Percentiles rank a stretch among this genome's conserved stretches.
These are phyloP conservation scores for Dactylella cylindrospora DNA, from an alignment of 2,329 filamentous ascomycete species.

Conservation along the genomic window DNA sequence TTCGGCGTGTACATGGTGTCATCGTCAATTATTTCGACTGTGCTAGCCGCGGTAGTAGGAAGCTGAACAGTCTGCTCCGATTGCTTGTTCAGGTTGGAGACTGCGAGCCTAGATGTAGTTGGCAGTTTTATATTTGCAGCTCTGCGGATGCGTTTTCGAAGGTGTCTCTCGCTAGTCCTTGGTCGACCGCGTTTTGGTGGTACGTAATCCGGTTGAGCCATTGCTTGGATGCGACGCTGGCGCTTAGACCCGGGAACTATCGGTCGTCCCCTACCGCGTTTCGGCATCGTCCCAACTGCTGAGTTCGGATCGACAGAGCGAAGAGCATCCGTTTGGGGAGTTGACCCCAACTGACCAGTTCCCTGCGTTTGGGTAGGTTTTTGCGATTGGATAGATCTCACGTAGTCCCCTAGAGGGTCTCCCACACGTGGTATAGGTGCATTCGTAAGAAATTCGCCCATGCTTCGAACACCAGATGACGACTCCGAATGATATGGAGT, in stretches of 20 bases:
- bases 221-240: constrained; percentile 32
- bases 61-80: neutral
- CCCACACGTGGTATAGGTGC: neutral
- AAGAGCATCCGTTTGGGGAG: neutral
- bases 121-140: neutral
- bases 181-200: constrained; percentile 37
- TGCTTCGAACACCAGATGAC: neutral
- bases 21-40: constrained; percentile 3
- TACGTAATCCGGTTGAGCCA: constrained; percentile 38
- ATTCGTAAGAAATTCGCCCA: constrained; percentile 1
- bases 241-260: constrained; percentile 41
- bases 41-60: neutral
- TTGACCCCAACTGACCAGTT: neutral
- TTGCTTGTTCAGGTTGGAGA: neutral
- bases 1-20: constrained; percentile 27
- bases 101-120: neutral
- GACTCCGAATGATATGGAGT: constrained; percentile 1
- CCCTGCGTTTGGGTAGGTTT: neutral
- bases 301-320: neutral
- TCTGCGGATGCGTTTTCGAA: constrained; percentile 21
- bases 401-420: neutral
- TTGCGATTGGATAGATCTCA: neutral
- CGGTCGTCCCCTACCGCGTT: constrained; percentile 30
- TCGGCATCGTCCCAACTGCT: neutral
- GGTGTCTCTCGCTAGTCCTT: constrained; percentile 27